Evolutionary conservation across 441 rosid genomes (phyloP).

Genomic region (Melianthus villosus): DNA sequence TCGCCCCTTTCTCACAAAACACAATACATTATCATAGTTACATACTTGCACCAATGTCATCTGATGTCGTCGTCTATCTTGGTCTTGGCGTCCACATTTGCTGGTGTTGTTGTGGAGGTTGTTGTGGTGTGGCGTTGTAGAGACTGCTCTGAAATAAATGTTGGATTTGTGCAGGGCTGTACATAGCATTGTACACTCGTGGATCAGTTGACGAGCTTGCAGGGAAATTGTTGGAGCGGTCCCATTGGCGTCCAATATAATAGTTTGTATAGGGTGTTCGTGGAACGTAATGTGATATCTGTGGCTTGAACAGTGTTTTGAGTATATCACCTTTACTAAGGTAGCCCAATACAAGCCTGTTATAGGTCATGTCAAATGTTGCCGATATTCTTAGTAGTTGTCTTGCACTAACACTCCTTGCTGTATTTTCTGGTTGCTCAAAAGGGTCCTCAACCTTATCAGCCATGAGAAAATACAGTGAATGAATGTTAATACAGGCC

Average conservation of each 20-base stretch:
- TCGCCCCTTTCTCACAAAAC: no score
- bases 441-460: constrained; percentile 81
- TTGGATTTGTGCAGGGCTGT: constrained; percentile 11
- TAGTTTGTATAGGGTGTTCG: constrained; percentile 14
- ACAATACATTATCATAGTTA: no score
- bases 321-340: constrained; percentile 15
- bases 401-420: constrained; percentile 40
- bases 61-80: no score
- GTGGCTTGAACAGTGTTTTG: constrained; percentile 23
- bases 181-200: constrained; percentile 10
- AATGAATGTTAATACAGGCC: not conserved
- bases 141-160: constrained; percentile 2
- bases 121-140: constrained; percentile 14
- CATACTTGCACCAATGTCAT: no score
- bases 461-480: constrained; percentile 5
- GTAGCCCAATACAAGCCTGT: constrained; percentile 18
- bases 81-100: constrained; percentile 47
- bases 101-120: constrained; percentile 15
- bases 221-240: not conserved
- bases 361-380: constrained; percentile 29
- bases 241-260: not conserved
- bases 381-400: constrained; percentile 39
- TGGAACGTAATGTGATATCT: constrained; percentile 11
- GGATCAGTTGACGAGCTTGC: not conserved
- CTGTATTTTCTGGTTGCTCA: constrained; percentile 68